These are phyloP conservation scores for Cyberlindnera mrakii DNA, from an alignment of 805 yeast genomes.

Conservation along the genomic window DNA sequence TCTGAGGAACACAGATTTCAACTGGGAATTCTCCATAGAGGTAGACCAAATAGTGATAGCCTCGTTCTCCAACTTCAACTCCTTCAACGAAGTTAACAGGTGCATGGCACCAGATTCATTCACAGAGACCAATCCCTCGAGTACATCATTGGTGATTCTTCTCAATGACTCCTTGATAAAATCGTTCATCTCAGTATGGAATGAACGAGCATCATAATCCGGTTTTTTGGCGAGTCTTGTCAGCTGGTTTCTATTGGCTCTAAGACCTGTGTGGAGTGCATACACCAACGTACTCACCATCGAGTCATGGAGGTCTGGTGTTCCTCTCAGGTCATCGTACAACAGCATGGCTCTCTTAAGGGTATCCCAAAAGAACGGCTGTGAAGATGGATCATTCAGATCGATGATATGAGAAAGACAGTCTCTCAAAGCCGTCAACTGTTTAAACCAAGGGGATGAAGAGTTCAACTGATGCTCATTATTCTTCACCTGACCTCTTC, in stretches of 20 bases:
- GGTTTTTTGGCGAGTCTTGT: conserved; percentile 52
- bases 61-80: conserved; percentile 54
- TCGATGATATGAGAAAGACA: conserved; percentile 32
- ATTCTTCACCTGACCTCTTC: conserved; percentile 12
- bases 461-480: conserved; percentile 10
- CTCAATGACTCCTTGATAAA: conserved; percentile 44
- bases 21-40: conserved; percentile 40
- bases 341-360: conserved; percentile 44
- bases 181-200: conserved; percentile 46
- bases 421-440: conserved; percentile 48
- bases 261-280: conserved; percentile 46
- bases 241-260: conserved; percentile 49
- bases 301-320: conserved; percentile 41
- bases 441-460: conserved; percentile 42
- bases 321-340: conserved; percentile 39
- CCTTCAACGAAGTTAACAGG: conserved; percentile 52
- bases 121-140: conserved; percentile 36
- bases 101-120: conserved; percentile 54
- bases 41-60: conserved; percentile 67
- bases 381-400: conserved; percentile 32
- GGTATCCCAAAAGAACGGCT: conserved; percentile 46
- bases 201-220: conserved; percentile 54
- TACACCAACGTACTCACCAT: conserved; percentile 46
- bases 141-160: conserved; percentile 44
- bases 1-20: conserved; percentile 43